Evolutionary conservation across 192 early-diverging fungal genomes (phyloP), one percentile per base, ranked within the genome.

Genomic region (Allomyces javanicus): DNA sequence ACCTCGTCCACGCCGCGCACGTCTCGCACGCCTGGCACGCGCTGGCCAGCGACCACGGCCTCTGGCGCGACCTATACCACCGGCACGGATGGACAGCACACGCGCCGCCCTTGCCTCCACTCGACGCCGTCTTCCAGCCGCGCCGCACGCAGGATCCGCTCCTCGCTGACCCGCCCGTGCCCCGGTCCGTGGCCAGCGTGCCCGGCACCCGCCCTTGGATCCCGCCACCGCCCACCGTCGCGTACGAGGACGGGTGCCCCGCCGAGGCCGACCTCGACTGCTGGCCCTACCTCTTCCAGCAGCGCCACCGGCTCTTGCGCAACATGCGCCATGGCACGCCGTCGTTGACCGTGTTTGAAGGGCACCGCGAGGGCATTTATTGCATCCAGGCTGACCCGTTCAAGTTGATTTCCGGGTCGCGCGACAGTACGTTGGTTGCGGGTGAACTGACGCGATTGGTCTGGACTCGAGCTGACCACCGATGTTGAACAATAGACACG

Each of bases 361-460:
- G 87, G 10, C 94, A 97, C 67, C 68, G 77, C 0, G 94, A 94
- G 62, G 85, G 89, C 44, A 84, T 96, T 5, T 97, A 97, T 70
- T 89, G 84, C 61, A 69, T 90, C 63, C 87, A 90, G 74, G 87
- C 88, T 71, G 86, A 88, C 61, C 71, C 77, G 11, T 58, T 79
- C 62, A 65, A 73, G 68, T 70, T 90, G 44, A 79, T 87, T 4
- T 87, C 84, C 0, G 88, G 87, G 4, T 85, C 84, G 62, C 77
- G 87, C 19, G 88, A 89, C 63, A 69, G 78, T 44, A 79, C 78
- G 7, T 80, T 86, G 21, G 21, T 58, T 58, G 5, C 3, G 26
- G 26, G 33, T 40, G 33, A 40, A 7, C 21, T 58, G 21, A 58
- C 50, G 50, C 21, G 21, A 58, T 58, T 21, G 50, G 21, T 3